These are phyloP conservation scores for Silene latifolia DNA, from an alignment of 148 eudicot genomes.

Conservation along the genomic window DNA sequence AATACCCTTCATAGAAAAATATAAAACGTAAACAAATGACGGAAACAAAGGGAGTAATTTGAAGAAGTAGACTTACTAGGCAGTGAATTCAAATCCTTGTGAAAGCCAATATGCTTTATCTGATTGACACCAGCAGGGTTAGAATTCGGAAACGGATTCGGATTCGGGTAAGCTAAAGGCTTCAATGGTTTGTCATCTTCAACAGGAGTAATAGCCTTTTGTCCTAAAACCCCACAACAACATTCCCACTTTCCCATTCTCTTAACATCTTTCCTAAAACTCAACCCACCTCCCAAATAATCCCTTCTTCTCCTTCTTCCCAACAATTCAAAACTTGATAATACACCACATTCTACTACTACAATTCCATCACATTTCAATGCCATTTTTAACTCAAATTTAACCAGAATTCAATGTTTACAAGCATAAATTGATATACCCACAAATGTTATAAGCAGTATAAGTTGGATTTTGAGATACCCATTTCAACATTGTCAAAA, in stretches of 20 bases:
- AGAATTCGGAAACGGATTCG: not conserved
- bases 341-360: constrained; percentile 32
- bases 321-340: constrained; percentile 37
- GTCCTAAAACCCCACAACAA: constrained; percentile 29
- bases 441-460: constrained; percentile 13
- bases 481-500: constrained; percentile 31
- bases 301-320: constrained; percentile 13
- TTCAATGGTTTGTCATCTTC: constrained; percentile 43
- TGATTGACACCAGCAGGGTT: constrained; percentile 13
- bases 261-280: constrained; percentile 26
- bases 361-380: constrained; percentile 34
- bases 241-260: constrained; percentile 34
- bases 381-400: constrained; percentile 28
- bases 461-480: constrained; percentile 26
- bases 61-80: constrained; percentile 40
- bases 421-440: constrained; percentile 10
- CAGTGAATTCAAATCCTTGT: constrained; percentile 45
- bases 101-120: constrained; percentile 30
- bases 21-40: no score
- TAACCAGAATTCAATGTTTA: constrained; percentile 1
- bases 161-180: constrained; percentile 11
- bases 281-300: constrained; percentile 23
- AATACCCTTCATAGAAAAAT: no score
- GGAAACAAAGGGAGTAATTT: no score
- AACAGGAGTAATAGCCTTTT: constrained; percentile 32